These are phyloP conservation scores for Alternaria conjuncta DNA, from an alignment of 2,329 filamentous ascomycete genomes.

Conservation along the genomic window DNA sequence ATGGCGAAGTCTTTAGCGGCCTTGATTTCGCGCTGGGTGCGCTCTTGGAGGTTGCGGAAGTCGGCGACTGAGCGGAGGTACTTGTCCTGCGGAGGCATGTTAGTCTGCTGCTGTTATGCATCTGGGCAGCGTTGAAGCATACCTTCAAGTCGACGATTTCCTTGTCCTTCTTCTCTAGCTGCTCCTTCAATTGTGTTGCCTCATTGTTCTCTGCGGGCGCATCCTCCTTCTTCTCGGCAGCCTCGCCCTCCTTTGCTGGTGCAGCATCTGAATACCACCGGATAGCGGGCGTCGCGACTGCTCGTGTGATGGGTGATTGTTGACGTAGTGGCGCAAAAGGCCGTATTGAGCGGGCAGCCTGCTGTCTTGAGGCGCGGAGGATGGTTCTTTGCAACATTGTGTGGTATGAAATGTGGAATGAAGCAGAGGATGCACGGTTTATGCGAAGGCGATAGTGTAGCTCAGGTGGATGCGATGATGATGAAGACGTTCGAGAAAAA, in stretches of 20 bases:
- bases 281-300: constrained; percentile 36
- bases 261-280: constrained; percentile 58
- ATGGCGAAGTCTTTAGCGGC: constrained; percentile 90
- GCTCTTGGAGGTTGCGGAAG: constrained; percentile 97
- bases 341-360: constrained; percentile 51
- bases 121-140: constrained; percentile 23
- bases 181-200: constrained; percentile 59
- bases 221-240: constrained; percentile 55
- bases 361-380: constrained; percentile 55
- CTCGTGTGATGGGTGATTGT: constrained; percentile 39
- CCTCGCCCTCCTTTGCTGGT: constrained; percentile 51
- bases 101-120: background rate
- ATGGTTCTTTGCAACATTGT: constrained; percentile 60
- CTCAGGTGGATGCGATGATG: constrained; percentile 22
- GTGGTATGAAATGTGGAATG: constrained; percentile 18
- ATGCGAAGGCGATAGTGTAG: constrained; percentile 1
- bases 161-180: constrained; percentile 74
- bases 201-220: constrained; percentile 41
- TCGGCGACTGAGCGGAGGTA: constrained; percentile 93
- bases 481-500: constrained; percentile 28
- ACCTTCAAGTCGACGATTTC: constrained; percentile 88
- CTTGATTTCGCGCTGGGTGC: constrained; percentile 89
- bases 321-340: constrained; percentile 47
- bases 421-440: background rate
- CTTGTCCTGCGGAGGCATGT: constrained; percentile 71